A percentile compares a stretch with the other conserved stretches of the same genome.
phyloP scores from a whole-genome alignment of 2,329 filamentous ascomycete genomes.

The Akanthomyces lecanii region DNA sequence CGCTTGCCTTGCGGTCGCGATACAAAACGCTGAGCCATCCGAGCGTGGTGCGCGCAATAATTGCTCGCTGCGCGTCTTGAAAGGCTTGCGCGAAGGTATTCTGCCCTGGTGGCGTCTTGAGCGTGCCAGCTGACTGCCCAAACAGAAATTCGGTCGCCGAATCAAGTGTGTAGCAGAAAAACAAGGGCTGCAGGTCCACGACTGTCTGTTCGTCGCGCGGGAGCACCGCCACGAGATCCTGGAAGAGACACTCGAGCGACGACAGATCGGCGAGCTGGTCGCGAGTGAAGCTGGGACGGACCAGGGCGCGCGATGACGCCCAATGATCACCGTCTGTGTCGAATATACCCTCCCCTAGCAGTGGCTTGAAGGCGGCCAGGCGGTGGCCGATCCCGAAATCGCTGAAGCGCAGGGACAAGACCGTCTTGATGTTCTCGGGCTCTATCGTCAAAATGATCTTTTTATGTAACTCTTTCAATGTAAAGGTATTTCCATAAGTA shows the following conservation, averaged over 20 bases:
- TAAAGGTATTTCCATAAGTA: conserved; percentile 15
- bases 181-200: conserved; percentile 49
- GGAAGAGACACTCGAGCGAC: conserved; percentile 22
- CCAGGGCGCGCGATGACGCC: conserved; percentile 35
- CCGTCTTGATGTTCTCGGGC: conserved; percentile 46
- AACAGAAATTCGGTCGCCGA: conserved; percentile 57
- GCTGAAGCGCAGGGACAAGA: conserved; percentile 45
- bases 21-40: conserved; percentile 22
- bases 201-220: conserved; percentile 22
- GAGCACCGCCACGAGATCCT: conserved; percentile 32
- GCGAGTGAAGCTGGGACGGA: conserved; percentile 27
- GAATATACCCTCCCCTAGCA: conserved; percentile 41
- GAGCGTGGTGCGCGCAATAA: conserved; percentile 23
- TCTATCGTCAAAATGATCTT: conserved; percentile 31
- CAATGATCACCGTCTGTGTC: conserved; percentile 39
- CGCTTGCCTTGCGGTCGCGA: conserved; percentile 18
- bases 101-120: conserved; percentile 17
- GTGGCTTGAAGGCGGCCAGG: conserved; percentile 27
- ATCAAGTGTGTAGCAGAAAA: conserved; percentile 50
- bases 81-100: conserved; percentile 31
- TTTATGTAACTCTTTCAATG: neutral
- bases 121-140: conserved; percentile 38
- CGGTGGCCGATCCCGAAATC: conserved; percentile 36
- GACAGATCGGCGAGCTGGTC: conserved; percentile 23
- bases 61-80: conserved; percentile 27